Base-by-base conservation (phyloP, 202 grass and related monocot species). In the Panicum hallii region DNA sequence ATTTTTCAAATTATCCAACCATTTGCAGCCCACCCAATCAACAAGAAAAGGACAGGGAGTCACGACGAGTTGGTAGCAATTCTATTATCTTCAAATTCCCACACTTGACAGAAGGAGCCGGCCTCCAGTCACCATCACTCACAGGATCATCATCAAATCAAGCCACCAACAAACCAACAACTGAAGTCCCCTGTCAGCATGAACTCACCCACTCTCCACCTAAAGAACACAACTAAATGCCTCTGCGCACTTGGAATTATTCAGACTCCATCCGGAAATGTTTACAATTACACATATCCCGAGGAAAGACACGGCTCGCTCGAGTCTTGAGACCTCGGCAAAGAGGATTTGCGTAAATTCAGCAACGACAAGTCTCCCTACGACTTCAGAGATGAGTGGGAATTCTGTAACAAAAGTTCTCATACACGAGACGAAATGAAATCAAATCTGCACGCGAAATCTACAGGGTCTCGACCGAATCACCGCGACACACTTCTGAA, bases 11-110 rank as follows among this genome's bases (percentile, higher is more conserved):
- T 19, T 68, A 74, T 69, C 70, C 53, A 85, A 58, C 50, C 47
- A 61, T 60, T 66, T 58, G 72, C 70, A 72, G 13, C 38, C 28
- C 64, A 78, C 46, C 28, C 70, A 48, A 82, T 47, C 15, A 82
- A 64, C 30, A 72, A 65, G 13, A 64, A 62, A 75, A 79, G 5
- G 63, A 10, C 15, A 70, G 16, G 34, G 10, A 46, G 11, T n/a
- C 6, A 65, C 11, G 26, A 66, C 4, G 60, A 61, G 47, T 20
- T 52, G 40, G 32, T 8, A 64, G 8, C 22, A 67, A 54, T 22
- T 54, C 17, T 76, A 40, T 84, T 42, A 42, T n/a, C 26, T 53
- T 71, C 9, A 16, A 54, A 63, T 40, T 50, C 12, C 7, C 11
- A 47, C n/a, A 9, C 45, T 64, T 12, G 45, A 79, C 28, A 53